phyloP scores from a whole-genome alignment of 108 stramenopile species.

The Cyclostephanos invisitatus region DNA sequence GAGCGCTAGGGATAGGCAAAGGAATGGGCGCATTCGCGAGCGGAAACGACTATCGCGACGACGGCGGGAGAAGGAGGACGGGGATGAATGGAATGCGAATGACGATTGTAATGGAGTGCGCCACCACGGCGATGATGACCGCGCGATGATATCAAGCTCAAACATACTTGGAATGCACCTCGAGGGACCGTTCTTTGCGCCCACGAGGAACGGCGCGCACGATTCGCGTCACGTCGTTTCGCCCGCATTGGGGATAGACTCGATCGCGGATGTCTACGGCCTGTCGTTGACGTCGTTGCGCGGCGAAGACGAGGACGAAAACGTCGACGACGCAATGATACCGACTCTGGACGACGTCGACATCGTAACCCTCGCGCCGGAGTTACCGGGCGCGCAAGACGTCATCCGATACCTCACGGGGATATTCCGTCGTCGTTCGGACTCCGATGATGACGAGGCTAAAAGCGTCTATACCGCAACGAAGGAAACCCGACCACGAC shows the following conservation, averaged over 20 bases:
- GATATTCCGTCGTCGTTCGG: neutral
- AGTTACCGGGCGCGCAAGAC: conserved; percentile 46
- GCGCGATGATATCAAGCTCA: conserved; percentile 11
- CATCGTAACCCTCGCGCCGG: conserved; percentile 63
- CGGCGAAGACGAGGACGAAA: neutral
- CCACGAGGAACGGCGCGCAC: conserved; percentile 55
- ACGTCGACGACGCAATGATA: neutral
- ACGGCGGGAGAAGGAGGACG: neutral
- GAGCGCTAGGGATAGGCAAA: conserved; percentile 5
- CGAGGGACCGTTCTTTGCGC: conserved; percentile 62
- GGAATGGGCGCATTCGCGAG: neutral
- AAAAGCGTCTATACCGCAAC: neutral
- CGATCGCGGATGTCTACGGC: conserved; percentile 28
- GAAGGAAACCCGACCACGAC: neutral
- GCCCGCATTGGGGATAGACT: conserved; percentile 17
- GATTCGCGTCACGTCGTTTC: conserved; percentile 35
- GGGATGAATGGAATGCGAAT: neutral
- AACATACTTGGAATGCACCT: conserved; percentile 57
- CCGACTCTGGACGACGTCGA: conserved; percentile 27
- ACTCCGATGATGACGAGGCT: neutral
- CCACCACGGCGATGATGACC: neutral
- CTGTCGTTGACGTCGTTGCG: neutral
- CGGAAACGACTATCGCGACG: conserved; percentile 5
- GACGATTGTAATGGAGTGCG: neutral
- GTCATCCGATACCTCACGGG: conserved; percentile 26